Conservation (phyloP, 768 basidiomycete genomes). For the Guyanaporus albipodus region DNA sequence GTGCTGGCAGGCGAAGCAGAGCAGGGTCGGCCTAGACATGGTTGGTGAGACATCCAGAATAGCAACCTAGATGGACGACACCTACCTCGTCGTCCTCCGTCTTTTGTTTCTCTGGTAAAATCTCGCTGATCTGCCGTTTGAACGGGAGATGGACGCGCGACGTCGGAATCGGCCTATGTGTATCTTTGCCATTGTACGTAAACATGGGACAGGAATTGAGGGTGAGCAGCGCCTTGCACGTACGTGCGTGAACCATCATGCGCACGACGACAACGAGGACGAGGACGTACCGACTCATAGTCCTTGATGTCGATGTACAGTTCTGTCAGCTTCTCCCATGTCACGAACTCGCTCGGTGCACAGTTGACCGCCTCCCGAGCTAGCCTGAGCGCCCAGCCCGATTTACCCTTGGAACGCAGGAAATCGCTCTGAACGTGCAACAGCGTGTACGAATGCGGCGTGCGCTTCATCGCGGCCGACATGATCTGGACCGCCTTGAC, state of each 20-base stretch:
- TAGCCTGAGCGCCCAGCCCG: conserved; percentile 86
- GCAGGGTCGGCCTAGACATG: conserved; percentile 80
- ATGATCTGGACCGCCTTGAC: conserved; percentile 98
- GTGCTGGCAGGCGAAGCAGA: conserved; percentile 90
- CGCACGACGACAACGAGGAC: not conserved
- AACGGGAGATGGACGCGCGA: conserved; percentile 82
- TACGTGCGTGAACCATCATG: not conserved
- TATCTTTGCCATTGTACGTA: conserved; percentile 95
- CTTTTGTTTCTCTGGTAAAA: conserved; percentile 79
- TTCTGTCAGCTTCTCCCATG: conserved; percentile 97
- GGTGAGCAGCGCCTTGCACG: conserved; percentile 67
- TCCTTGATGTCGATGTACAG: conserved; percentile 88
- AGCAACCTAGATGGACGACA: not conserved
- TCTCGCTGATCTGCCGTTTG: conserved; percentile 81
- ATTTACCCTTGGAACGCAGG: conserved; percentile 77
- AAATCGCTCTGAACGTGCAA: conserved; percentile 96
- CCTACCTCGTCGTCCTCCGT: conserved; percentile 80
- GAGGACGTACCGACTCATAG: conserved; percentile 57
- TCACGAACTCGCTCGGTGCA: conserved; percentile 97
- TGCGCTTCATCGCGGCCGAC: conserved; percentile 73
- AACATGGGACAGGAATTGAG: conserved; percentile 99
- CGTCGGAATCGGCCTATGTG: conserved; percentile 80
- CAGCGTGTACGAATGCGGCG: conserved; percentile 90
- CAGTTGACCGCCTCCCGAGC: conserved; percentile 96
- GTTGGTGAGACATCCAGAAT: not conserved